Evolutionary conservation across 1,284 basidiomycete genomes (phyloP).

Genomic region (Rhodotorula sp.): DNA sequence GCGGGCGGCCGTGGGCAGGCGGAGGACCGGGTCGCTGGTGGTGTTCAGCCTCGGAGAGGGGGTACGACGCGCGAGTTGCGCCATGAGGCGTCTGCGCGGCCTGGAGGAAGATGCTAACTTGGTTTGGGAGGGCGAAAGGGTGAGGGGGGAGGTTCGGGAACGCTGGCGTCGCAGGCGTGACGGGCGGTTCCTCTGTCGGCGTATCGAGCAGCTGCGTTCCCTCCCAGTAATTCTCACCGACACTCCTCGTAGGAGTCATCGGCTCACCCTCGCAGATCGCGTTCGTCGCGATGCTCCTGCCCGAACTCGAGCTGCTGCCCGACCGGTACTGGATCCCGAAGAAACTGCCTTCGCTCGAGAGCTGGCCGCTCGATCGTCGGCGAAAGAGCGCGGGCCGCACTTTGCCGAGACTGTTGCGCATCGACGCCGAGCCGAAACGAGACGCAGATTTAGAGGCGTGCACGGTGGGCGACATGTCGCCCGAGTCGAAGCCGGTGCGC

Average conservation of each 20-base stretch:
- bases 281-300: conserved; percentile 4
- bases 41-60: conserved; percentile 29
- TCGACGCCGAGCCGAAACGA: neutral
- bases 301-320: conserved; percentile 34
- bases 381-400: conserved; percentile 36
- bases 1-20: conserved; percentile 16
- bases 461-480: conserved; percentile 27
- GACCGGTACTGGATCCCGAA: conserved; percentile 15
- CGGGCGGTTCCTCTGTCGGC: conserved; percentile 33
- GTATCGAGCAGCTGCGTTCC: conserved; percentile 35
- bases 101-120: conserved; percentile 17
- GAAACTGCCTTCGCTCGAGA: conserved; percentile 35
- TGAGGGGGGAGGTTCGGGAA: conserved; percentile 25
- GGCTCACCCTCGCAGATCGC: conserved; percentile 31
- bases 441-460: conserved; percentile 16
- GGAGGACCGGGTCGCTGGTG: neutral
- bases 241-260: conserved; percentile 40
- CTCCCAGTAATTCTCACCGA: conserved; percentile 18
- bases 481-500: neutral
- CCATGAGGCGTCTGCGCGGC: conserved; percentile 22
- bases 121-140: conserved; percentile 12
- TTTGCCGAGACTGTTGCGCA: conserved; percentile 7
- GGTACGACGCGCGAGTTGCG: conserved; percentile 31
- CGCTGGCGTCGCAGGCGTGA: conserved; percentile 27
- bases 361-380: conserved; percentile 41